Evolutionary conservation across 2,329 filamentous ascomycete genomes (phyloP).

Genomic region (Colletotrichum sp.): DNA sequence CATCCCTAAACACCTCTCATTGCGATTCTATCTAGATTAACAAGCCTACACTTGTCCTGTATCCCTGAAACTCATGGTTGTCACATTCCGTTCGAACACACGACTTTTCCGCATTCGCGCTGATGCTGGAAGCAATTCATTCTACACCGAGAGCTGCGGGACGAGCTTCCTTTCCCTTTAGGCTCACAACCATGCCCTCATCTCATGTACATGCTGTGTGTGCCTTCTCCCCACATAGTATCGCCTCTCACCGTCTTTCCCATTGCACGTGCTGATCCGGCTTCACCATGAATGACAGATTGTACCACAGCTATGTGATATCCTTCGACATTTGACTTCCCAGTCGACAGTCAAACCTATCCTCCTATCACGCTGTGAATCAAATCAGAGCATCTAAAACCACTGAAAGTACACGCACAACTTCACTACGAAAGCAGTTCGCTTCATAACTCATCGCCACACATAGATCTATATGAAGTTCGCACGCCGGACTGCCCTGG

Average conservation of each 20-base stretch:
- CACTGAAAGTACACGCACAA: neutral
- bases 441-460: too few species aligned
- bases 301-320: neutral
- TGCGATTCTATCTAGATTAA: neutral
- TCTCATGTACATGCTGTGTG: neutral
- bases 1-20: neutral
- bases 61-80: neutral
- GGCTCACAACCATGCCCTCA: neutral
- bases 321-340: neutral
- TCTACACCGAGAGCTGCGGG: neutral
- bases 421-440: too few species aligned
- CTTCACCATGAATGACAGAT: neutral
- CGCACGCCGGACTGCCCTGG: too few species aligned
- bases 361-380: too few species aligned
- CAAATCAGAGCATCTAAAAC: neutral
- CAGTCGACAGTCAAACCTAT: neutral
- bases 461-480: too few species aligned
- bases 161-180: neutral
- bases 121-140: neutral
- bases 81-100: neutral
- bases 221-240: neutral
- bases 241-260: neutral
- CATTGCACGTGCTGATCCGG: neutral
- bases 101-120: neutral
- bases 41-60: neutral